Conservation (phyloP, 257 asterid species). For the Fraxinus excelsior region DNA sequence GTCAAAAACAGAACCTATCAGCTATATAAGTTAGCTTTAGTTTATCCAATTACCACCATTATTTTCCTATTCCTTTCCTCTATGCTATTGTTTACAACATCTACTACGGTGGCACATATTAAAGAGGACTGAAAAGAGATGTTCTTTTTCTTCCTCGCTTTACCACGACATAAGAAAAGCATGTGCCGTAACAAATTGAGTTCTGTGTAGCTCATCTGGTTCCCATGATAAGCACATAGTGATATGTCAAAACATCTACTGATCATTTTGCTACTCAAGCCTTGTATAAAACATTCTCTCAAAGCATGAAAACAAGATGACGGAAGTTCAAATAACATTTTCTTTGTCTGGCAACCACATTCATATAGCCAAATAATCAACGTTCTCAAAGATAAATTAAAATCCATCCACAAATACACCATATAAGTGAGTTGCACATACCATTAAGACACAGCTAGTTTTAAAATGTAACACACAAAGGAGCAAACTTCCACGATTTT, state of each 20-base stretch:
- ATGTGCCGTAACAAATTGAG: neutral
- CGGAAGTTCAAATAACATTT: neutral
- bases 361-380: conserved; percentile 10
- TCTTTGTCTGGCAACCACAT: neutral
- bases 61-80: conserved; percentile 6
- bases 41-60: conserved; percentile 8
- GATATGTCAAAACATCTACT: neutral
- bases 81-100: neutral
- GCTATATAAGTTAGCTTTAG: neutral
- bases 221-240: neutral
- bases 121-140: neutral
- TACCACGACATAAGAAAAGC: conserved; percentile 7
- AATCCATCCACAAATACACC: conserved; percentile 9
- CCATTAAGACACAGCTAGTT: neutral
- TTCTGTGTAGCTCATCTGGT: conserved; percentile 5
- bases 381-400: neutral
- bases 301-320: neutral
- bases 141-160: conserved; percentile 13
- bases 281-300: neutral
- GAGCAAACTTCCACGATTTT: neutral
- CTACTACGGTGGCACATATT: neutral
- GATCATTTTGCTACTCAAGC: neutral
- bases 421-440: neutral
- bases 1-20: conserved; percentile 20
- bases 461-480: conserved; percentile 7